Percentiles rank a stretch among this genome's conserved stretches.
phyloP scores from a whole-genome alignment of 306 rosid species.

The Begonia fuchsioides region DNA sequence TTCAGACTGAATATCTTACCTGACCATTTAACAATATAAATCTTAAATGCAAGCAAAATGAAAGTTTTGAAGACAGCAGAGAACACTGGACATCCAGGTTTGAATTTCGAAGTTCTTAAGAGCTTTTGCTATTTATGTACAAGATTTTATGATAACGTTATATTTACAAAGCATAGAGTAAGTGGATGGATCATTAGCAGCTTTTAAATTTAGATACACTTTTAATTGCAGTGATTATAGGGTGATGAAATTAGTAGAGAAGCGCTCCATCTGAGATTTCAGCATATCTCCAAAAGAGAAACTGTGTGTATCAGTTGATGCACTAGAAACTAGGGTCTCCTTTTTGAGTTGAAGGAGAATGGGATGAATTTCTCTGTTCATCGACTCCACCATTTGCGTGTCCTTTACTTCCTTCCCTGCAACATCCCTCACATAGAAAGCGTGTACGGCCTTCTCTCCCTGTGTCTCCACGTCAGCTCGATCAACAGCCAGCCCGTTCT shows the following conservation, averaged over 20 bases:
- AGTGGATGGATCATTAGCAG: no score
- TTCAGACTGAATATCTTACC: conserved; percentile 11
- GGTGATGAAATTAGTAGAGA: conserved; percentile 33
- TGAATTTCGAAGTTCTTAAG: no score
- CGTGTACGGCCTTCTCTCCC: conserved; percentile 41
- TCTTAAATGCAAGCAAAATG: neutral
- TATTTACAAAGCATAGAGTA: no score
- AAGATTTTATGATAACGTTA: neutral
- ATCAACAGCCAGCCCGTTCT: conserved; percentile 44
- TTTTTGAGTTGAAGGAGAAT: conserved; percentile 28
- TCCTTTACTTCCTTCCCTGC: conserved; percentile 45
- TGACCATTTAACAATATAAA: neutral
- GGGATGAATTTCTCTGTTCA: conserved; percentile 49
- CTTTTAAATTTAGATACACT: no score
- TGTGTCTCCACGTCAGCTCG: conserved; percentile 58
- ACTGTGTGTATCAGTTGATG: no score
- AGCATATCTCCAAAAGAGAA: conserved; percentile 30
- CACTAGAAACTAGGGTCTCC: neutral
- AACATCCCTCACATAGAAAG: conserved; percentile 47
- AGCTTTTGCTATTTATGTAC: neutral
- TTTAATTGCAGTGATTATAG: conserved; percentile 6
- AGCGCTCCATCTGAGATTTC: conserved; percentile 25
- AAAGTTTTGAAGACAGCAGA: neutral
- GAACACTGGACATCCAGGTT: neutral
- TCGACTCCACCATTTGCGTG: conserved; percentile 32